These are phyloP conservation scores for Dryadomyces quercivorus DNA, from an alignment of 2,329 filamentous ascomycete genomes.

Conservation along the genomic window DNA sequence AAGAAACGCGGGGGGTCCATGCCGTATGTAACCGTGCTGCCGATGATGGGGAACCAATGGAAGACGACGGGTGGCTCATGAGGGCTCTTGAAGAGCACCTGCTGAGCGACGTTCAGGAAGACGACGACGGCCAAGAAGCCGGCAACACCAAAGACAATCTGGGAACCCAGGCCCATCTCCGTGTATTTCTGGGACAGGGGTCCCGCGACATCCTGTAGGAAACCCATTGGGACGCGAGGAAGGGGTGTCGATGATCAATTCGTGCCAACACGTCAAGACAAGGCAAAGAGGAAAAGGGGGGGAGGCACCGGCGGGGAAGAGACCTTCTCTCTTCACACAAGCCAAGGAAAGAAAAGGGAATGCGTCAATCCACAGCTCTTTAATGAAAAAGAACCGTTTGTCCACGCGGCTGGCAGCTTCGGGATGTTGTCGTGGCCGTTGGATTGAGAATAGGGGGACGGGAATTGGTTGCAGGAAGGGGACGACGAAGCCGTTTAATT, in stretches of 20 bases:
- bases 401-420: neutral
- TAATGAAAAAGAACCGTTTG: neutral
- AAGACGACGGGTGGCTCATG: constrained; percentile 74
- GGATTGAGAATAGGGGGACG: neutral
- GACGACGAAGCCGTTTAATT: neutral
- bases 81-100: constrained; percentile 70
- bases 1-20: constrained; percentile 92
- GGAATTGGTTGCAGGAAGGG: neutral
- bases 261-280: neutral
- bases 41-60: constrained; percentile 71
- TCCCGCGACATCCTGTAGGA: constrained; percentile 39
- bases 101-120: constrained; percentile 65
- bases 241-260: neutral
- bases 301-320: neutral
- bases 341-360: neutral
- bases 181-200: constrained; percentile 38
- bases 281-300: neutral
- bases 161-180: constrained; percentile 32
- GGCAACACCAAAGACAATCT: constrained; percentile 32
- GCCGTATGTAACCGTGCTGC: constrained; percentile 86
- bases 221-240: constrained; percentile 31
- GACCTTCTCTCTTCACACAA: no score
- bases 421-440: neutral
- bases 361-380: neutral
- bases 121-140: constrained; percentile 43